Percentiles rank a stretch among this genome's conserved stretches.
These are phyloP conservation scores for Lodderomyces margitis DNA, from an alignment of 1,139 yeast species.

Conservation along the genomic window DNA sequence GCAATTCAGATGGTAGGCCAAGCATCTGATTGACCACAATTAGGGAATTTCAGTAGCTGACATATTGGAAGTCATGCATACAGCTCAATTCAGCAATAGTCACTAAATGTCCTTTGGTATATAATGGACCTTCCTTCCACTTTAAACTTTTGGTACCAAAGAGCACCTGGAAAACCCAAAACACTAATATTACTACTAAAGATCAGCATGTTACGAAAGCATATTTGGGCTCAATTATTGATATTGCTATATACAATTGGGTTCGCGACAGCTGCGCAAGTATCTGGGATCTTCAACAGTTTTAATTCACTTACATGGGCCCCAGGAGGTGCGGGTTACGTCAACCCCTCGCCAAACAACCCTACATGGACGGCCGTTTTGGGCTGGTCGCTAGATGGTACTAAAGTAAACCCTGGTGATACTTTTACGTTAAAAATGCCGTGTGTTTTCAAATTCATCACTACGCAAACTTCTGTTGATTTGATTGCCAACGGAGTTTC, in stretches of 20 bases:
- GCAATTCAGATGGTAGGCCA: too few species aligned
- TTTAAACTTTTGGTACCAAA: too few species aligned
- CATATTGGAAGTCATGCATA: too few species aligned
- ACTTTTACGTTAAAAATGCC: constrained; percentile 26
- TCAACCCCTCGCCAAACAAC: constrained; percentile 12
- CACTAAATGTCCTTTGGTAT: too few species aligned
- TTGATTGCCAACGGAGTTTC: constrained; percentile 23
- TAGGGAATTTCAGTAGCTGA: too few species aligned
- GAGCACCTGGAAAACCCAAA: too few species aligned
- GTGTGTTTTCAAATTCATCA: constrained; percentile 24
- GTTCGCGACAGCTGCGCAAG: constrained; percentile 3
- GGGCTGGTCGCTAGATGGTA: constrained; percentile 23
- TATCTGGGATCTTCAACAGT: constrained; percentile 10
- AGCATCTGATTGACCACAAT: too few species aligned
- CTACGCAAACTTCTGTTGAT: constrained; percentile 14
- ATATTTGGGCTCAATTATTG: background rate
- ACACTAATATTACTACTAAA: too few species aligned
- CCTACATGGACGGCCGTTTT: constrained; percentile 27
- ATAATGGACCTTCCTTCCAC: too few species aligned
- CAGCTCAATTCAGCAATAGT: too few species aligned
- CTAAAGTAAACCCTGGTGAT: constrained; percentile 22
- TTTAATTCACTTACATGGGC: constrained; percentile 12
- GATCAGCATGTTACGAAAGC: background rate
- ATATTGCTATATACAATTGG: constrained; percentile 18
- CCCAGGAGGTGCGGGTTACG: constrained; percentile 4